phyloP scores from a whole-genome alignment of 805 yeast species.

The Clavispora phyllophila region DNA sequence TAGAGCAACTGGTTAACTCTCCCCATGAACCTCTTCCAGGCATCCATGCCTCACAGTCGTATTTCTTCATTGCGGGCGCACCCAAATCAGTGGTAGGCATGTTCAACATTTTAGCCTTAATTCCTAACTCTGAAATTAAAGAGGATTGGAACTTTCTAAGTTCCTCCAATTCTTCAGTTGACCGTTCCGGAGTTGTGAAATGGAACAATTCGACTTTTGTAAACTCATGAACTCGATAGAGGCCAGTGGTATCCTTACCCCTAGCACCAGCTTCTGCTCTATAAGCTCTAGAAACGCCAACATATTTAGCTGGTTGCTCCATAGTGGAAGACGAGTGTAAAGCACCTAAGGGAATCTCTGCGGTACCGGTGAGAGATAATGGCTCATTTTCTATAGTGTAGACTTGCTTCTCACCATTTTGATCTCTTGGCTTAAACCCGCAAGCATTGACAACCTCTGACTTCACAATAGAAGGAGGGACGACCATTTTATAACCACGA shows the following conservation, averaged over 20 bases:
- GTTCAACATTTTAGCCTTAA: conserved; percentile 73
- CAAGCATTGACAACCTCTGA: conserved; percentile 78
- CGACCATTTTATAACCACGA: conserved; percentile 62
- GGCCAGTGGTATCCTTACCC: conserved; percentile 86
- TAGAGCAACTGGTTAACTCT: conserved; percentile 85
- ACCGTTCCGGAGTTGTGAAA: conserved; percentile 49
- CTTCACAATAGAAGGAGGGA: conserved; percentile 85
- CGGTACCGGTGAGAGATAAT: conserved; percentile 83
- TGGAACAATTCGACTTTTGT: conserved; percentile 90
- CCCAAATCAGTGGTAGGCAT: conserved; percentile 93
- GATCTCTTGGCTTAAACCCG: conserved; percentile 92
- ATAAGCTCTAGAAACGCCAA: conserved; percentile 81
- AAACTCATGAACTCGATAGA: conserved; percentile 94
- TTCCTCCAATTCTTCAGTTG: conserved; percentile 51
- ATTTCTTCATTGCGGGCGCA: conserved; percentile 86
- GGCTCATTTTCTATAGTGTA: conserved; percentile 55
- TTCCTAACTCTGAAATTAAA: conserved; percentile 62
- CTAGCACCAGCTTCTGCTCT: conserved; percentile 98
- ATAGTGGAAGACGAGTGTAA: conserved; percentile 52
- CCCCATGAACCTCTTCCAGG: conserved; percentile 95
- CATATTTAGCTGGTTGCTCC: conserved; percentile 50
- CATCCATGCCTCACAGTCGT: conserved; percentile 97
- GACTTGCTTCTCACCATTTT: conserved; percentile 78
- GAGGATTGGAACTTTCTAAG: conserved; percentile 61
- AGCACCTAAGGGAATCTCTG: conserved; percentile 92